Base-by-base conservation (phyloP, 1,139 yeast species). In the Sugiyamaella japonica region DNA sequence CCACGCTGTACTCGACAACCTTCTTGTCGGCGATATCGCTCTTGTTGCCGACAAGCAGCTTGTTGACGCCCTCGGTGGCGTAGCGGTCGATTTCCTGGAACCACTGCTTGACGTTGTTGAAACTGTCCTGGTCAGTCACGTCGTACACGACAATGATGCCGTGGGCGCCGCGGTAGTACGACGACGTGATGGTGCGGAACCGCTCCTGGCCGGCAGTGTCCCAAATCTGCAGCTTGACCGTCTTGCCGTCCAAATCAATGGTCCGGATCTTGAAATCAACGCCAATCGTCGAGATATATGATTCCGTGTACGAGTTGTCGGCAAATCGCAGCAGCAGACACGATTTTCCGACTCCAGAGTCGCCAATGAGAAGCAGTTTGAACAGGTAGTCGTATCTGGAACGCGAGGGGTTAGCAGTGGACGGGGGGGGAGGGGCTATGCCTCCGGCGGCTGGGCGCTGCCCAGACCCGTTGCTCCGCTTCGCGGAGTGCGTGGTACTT, bases 191-290 rank as follows among this genome's bases (percentile, higher is more conserved):
- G 56, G 99, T 93, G 76, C 98, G 84, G 77, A 93, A 93, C 66
- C 99, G 81, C 73, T 93, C 99, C 76, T 93, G 99, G 42, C 99
- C 99, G 7, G 99, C 99, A 53, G 99, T 93, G 71, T 93, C 99
- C 99, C 99, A 93, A 70, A 93, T 91, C 76, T 93, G 99, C 67
- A 95, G 80, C 77, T 93, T 93, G 71, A 93, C 95, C 56, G 97
- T 90, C 78, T 93, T 93, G 62, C 98, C 99, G 65, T 93, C 98
- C 61, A 93, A 79, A 68, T 91, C 97, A 59, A 93, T 89, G 52
- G 98, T 93, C 78, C 97, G 89, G 75, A 93, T 93, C 76, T 93
- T 93, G 78, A 93, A 93, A 71, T 93, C 99, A 53, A 93, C 99
- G 55, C 99, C 99, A 70, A 93, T 93, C 53, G 99, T 93, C 54